A percentile compares a stretch with the other conserved stretches of the same genome.
These are phyloP conservation scores for Lipomyces orientalis DNA, from an alignment of 805 yeast species.

Conservation along the genomic window DNA sequence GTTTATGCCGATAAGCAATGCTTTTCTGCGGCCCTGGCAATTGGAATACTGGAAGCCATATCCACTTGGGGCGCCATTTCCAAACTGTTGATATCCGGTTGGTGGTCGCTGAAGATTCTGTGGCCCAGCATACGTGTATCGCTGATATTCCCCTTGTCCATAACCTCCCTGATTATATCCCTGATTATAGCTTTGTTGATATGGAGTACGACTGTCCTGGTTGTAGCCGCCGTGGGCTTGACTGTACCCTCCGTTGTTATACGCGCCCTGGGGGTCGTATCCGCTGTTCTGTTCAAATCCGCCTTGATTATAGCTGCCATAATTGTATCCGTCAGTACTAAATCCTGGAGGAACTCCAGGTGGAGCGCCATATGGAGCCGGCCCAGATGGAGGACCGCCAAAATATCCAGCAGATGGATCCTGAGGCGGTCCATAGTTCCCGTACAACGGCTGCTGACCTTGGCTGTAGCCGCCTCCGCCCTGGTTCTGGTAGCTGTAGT, in stretches of 20 bases:
- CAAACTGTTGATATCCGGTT: conserved; percentile 44
- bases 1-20: conserved; percentile 77
- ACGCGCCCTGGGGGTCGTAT: background rate
- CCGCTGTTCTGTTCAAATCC: background rate
- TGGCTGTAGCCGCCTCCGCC: conserved; percentile 25
- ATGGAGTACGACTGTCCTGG: conserved; percentile 1
- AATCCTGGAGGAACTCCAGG: conserved; percentile 41
- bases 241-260: conserved; percentile 17
- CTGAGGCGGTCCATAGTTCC: conserved; percentile 38
- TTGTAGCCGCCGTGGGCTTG: conserved; percentile 7
- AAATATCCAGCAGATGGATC: conserved; percentile 44
- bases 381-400: conserved; percentile 13
- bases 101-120: conserved; percentile 39
- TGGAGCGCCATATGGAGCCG: conserved; percentile 38
- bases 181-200: background rate
- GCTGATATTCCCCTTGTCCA: conserved; percentile 6
- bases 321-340: conserved; percentile 16
- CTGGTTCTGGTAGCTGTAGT: conserved; percentile 43
- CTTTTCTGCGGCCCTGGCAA: conserved; percentile 75
- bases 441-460: conserved; percentile 23
- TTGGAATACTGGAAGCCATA: conserved; percentile 64
- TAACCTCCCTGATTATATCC: conserved; percentile 2
- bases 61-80: conserved; percentile 41
- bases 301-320: background rate
- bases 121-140: conserved; percentile 13